A percentile compares a stretch with the other conserved stretches of the same genome.
These are phyloP conservation scores for Kodamaea hsintzibuensis DNA, from an alignment of 805 yeast species.

Conservation along the genomic window DNA sequence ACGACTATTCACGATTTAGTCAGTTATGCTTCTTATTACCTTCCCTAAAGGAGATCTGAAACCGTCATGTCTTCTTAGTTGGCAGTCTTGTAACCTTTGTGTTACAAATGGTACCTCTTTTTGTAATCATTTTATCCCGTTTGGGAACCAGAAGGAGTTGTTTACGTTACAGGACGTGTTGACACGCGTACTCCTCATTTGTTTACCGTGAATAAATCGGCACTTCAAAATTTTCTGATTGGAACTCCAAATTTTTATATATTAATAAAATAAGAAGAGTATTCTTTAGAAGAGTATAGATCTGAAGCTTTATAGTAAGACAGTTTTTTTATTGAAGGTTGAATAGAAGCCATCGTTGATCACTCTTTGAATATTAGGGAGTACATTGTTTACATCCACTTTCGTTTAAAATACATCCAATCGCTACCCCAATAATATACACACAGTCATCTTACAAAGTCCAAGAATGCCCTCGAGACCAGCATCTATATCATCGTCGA, in stretches of 20 bases:
- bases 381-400: too few species aligned
- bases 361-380: too few species aligned
- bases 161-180: constrained; percentile 2
- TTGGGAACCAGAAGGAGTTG: constrained; percentile 4
- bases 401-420: too few species aligned
- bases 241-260: not conserved
- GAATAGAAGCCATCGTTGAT: too few species aligned
- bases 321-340: too few species aligned
- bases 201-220: constrained; percentile 6
- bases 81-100: not conserved
- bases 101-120: not conserved
- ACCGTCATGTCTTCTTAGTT: not conserved
- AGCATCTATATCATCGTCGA: constrained; percentile 58
- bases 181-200: not conserved
- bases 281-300: not conserved
- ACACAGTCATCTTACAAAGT: too few species aligned
- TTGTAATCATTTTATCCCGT: constrained; percentile 1
- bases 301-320: not conserved
- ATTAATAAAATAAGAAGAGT: not conserved
- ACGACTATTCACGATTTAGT: not conserved
- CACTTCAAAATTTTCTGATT: constrained; percentile 4
- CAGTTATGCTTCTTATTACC: not conserved
- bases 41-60: not conserved
- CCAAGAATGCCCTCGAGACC: constrained; percentile 45
- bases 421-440: too few species aligned